Percentiles rank a stretch among this genome's conserved stretches.
Conservation (phyloP, 495 filamentous ascomycete genomes). For the Penicillium antarcticum region DNA sequence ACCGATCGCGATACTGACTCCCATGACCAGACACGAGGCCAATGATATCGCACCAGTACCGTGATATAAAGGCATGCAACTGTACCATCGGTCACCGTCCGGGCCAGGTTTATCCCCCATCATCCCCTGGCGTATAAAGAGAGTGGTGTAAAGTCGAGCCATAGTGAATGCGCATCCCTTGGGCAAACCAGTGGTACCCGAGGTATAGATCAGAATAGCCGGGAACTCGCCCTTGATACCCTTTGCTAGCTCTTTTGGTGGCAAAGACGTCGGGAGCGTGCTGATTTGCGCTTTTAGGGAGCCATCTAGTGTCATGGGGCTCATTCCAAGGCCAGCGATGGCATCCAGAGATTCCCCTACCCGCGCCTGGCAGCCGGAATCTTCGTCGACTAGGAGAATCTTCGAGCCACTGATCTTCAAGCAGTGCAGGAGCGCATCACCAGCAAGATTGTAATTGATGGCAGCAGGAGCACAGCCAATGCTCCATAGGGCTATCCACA, state of each 20-base stretch:
- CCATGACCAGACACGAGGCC: slow-evolving; percentile 52
- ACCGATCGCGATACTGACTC: slow-evolving; percentile 63
- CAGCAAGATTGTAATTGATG: slow-evolving; percentile 70
- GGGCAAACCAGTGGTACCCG: slow-evolving; percentile 64
- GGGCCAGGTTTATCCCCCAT: slow-evolving; percentile 34
- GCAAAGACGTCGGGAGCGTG: slow-evolving; percentile 42
- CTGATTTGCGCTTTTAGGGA: slow-evolving; percentile 46
- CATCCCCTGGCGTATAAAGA: slow-evolving; percentile 20
- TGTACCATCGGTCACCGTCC: slow-evolving; percentile 62
- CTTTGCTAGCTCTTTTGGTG: slow-evolving; percentile 30
- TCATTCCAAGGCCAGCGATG: slow-evolving; percentile 52
- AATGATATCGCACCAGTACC: slow-evolving; percentile 63
- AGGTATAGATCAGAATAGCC: slow-evolving; percentile 66
- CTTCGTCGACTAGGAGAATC: slow-evolving; percentile 65
- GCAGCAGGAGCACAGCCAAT: slow-evolving; percentile 66
- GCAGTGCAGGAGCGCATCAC: slow-evolving; percentile 67
- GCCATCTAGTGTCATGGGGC: slow-evolving; percentile 48
- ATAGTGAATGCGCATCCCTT: slow-evolving; percentile 58
- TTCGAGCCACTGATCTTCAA: slow-evolving; percentile 57
- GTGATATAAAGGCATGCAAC: slow-evolving; percentile 81
- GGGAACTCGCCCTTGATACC: slow-evolving; percentile 49
- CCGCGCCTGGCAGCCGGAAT: slow-evolving; percentile 48
- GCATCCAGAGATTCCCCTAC: slow-evolving; percentile 49
- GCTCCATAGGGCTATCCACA: slow-evolving; percentile 58
- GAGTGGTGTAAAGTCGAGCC: slow-evolving; percentile 27